phyloP scores from a whole-genome alignment of 73 alveolate species.

The Tetrahymena thermophila region DNA sequence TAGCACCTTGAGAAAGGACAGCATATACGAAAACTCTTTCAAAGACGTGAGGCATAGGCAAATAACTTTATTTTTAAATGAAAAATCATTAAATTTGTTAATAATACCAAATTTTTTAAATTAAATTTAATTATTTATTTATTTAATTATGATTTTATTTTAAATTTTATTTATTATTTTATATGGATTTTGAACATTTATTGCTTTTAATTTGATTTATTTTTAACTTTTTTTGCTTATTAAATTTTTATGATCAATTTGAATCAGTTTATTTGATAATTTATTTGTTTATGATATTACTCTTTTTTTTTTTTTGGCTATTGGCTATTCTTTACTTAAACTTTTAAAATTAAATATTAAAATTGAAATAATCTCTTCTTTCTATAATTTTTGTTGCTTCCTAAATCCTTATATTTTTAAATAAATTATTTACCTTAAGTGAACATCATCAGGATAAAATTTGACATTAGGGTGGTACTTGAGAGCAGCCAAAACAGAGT shows the following conservation, averaged over 20 bases:
- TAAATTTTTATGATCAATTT: too few species aligned
- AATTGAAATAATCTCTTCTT: background rate
- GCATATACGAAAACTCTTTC: conserved; percentile 71
- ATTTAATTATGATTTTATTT: too few species aligned
- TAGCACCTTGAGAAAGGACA: conserved; percentile 54
- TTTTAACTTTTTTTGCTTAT: too few species aligned
- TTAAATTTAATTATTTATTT: background rate
- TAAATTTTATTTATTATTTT: too few species aligned
- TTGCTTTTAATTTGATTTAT: too few species aligned
- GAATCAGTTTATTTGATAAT: too few species aligned
- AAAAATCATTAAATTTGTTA: background rate
- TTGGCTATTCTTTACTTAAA: too few species aligned
- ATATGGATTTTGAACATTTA: too few species aligned
- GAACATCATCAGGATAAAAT: conserved; percentile 68
- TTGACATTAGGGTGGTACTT: conserved; percentile 42
- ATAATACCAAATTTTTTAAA: background rate
- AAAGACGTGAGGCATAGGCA: conserved; percentile 93
- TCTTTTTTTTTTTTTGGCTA: too few species aligned
- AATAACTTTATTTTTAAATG: conserved; percentile 41
- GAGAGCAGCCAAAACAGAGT: conserved; percentile 48
- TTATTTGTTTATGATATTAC: too few species aligned
- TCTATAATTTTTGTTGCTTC: background rate
- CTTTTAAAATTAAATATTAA: background rate
- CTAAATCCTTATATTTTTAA: background rate
- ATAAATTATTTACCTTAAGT: conserved; percentile 43